These are phyloP conservation scores for Eimeria tenella DNA, from an alignment of 169 alveolate species.

Conservation along the genomic window DNA sequence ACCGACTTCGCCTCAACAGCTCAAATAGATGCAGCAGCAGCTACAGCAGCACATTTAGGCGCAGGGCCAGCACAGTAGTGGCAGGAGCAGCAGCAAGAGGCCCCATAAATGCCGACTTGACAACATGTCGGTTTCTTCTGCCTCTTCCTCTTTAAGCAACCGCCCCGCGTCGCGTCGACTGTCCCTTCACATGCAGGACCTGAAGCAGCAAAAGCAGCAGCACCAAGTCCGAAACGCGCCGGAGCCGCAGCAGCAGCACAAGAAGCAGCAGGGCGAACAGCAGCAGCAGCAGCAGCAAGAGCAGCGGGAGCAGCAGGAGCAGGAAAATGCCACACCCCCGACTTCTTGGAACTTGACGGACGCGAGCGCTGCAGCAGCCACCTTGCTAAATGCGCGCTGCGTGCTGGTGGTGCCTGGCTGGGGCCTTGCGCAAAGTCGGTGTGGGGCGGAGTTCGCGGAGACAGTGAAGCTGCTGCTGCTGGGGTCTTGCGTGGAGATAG, in stretches of 20 bases:
- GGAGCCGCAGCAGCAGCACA: neutral
- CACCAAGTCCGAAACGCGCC: neutral
- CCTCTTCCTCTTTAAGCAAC: too few species aligned
- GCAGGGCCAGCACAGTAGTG: neutral
- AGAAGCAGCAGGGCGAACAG: neutral
- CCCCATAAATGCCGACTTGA: too few species aligned
- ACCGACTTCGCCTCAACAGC: too few species aligned
- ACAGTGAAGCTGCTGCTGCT: slow-evolving; percentile 84
- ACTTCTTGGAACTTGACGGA: neutral
- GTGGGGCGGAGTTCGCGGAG: slow-evolving; percentile 90
- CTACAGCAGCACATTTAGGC: neutral
- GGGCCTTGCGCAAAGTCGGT: slow-evolving; percentile 94
- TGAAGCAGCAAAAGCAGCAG: slow-evolving; percentile 31
- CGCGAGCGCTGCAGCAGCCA: slow-evolving; percentile 87
- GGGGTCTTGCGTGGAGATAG: slow-evolving; percentile 91
- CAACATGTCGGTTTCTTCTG: too few species aligned
- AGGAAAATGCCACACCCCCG: neutral
- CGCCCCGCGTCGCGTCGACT: neutral
- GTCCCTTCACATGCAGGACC: neutral
- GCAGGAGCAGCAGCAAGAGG: too few species aligned
- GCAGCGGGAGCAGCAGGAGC: slow-evolving; percentile 12
- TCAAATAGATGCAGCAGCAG: neutral
- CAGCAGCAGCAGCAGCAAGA: neutral
- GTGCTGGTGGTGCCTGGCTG: slow-evolving; percentile 95
- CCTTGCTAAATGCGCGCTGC: slow-evolving; percentile 84